Conservation (phyloP, 2,329 filamentous ascomycete species). For the Cladosporium sp. region DNA sequence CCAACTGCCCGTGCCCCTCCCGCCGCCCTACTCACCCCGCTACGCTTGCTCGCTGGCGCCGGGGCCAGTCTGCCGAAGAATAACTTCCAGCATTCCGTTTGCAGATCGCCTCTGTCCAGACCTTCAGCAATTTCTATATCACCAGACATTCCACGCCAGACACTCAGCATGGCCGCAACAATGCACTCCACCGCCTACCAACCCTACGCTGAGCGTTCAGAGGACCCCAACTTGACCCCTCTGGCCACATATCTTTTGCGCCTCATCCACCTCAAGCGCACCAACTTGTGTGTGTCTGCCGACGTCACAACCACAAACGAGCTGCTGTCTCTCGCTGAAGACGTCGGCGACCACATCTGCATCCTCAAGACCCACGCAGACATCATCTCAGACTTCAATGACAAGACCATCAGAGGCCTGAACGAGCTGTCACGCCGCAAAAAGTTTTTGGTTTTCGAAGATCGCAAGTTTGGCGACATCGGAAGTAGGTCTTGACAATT, state of each 20-base stretch:
- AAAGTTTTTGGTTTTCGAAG: conserved; percentile 51
- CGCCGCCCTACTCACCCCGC: conserved; percentile 3
- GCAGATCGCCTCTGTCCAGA: neutral
- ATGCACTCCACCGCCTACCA: conserved; percentile 35
- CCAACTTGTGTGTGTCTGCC: conserved; percentile 53
- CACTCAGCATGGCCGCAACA: conserved; percentile 5
- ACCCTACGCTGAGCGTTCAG: conserved; percentile 44
- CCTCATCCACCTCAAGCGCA: conserved; percentile 47
- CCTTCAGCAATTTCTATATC: neutral
- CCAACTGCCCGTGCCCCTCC: neutral
- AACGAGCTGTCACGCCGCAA: conserved; percentile 46
- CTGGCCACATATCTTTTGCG: conserved; percentile 47
- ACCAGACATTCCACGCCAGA: neutral
- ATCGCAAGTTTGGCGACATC: conserved; percentile 54
- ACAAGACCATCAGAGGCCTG: conserved; percentile 49
- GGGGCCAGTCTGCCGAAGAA: neutral
- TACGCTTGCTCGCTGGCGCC: neutral
- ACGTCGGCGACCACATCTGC: conserved; percentile 58
- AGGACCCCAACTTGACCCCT: conserved; percentile 39
- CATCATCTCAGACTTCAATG: conserved; percentile 58
- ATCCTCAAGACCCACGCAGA: conserved; percentile 60
- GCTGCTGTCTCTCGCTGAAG: conserved; percentile 53
- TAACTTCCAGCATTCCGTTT: neutral
- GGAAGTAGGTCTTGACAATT: conserved; percentile 40
- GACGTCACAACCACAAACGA: conserved; percentile 54